Base-by-base conservation (phyloP, 805 yeast genomes). In the Cyberlindnera amylophila region DNA sequence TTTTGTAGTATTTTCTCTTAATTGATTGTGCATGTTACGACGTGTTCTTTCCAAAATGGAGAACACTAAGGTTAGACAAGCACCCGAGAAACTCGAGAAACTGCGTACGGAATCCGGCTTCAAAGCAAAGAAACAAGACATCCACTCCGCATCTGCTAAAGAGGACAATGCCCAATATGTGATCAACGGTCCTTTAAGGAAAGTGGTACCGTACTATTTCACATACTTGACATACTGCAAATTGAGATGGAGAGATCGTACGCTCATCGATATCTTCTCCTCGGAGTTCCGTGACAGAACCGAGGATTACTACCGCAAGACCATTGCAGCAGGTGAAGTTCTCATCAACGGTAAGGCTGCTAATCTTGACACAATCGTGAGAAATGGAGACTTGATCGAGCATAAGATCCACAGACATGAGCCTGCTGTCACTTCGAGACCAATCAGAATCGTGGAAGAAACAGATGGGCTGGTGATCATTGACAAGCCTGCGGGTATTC, bases 401-500 rank as follows among this genome's bases (percentile, higher is more conserved):
- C 96, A 91, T 62, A 67, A 70, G 34, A 46, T 82, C 38, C 97
- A 89, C 58, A 75, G 93, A 37, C 97, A 91, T 57, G 99, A 93
- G 58, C 96, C 97, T 1, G 44, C 57, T 10, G 57, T 57, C 1
- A 52, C 55, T 17, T 50, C 58, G 2, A 44, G 46, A 63, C 83
- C 41, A 29, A 68, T 62, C 18, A 42, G 38, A 14, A 50, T 57
- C 12, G 57, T 57, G 4, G 34, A 71, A 57, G 86, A 89, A 55
- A 82, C 87, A 59, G 88, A 82, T 7, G 76, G 84, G 38, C 59
- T 88, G 17, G 70, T 93, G 5, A 95, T 86, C 3, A 82, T 93
- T 17, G 96, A 91, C 61, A 93, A 93, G 51, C 99, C 99, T 0
- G 75, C 93, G 4, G 97, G 99, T 0, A 74, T 93, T 3, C 97